Evolutionary conservation across 2,329 filamentous ascomycete species (phyloP), one percentile per base, ranked within the genome.

Genomic region (Monilinia aucupariae): DNA sequence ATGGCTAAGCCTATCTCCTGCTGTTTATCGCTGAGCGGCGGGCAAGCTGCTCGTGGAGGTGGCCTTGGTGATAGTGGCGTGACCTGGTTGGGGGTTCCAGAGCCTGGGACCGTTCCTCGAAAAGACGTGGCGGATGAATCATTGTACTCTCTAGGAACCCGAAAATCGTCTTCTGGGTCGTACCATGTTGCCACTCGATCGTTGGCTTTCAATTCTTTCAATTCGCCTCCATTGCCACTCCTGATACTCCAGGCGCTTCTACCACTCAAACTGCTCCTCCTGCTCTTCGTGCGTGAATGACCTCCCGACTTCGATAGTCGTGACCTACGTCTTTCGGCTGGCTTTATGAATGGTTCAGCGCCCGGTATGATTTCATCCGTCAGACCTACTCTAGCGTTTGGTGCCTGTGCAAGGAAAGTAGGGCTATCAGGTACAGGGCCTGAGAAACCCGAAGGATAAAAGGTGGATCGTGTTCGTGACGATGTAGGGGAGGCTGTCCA

Each of bases 361-460:
- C 85, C 85, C 6, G 84, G 83, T 3, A 87, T 72, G 1, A 79
- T 74, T 68, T 86, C 83, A 65, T 87, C 85, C 2, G 85, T 87
- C 7, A 88, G 78, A 20, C 85, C 85, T 1, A 79, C 79, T 25
- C 85, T 77, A n/a, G 85, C 78, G 68, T 87, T 87, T 15, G 85
- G 85, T 8, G 85, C 85, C 54, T 80, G 77, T 15, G 84, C 84
- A 34, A 85, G 75, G 12, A 85, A 79, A 0, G 83, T 79, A 3
- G 81, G 69, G 9, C 58, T 67, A 51, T 68, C 66, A 8, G 67
- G 67, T 22, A 65, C 41, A 27, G 62, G 54, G 48, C 61, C 62
- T n/a, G 70, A 76, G 74, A 68, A 76, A 71, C 48, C 61, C n/a
- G 52, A 59, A 15, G 65, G 71, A 67, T 63, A 63, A 49, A 59